phyloP scores from a whole-genome alignment of 805 yeast genomes.

The Dipodascus geniculatus region DNA sequence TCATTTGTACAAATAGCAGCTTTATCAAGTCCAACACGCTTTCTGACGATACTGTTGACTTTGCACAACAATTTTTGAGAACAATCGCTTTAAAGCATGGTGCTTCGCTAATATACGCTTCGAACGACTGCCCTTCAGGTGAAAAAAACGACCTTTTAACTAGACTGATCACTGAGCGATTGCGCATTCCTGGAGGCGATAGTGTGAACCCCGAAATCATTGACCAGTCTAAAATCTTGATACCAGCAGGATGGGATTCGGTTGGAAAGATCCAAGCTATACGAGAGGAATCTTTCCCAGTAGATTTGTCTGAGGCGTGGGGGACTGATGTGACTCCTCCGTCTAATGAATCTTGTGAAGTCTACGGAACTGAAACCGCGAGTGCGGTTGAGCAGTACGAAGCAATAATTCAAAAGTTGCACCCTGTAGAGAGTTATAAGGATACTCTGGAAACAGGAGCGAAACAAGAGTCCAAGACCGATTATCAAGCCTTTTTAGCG shows the following conservation, averaged over 20 bases:
- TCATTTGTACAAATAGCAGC: conserved; percentile 14
- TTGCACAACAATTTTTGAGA: conserved; percentile 22
- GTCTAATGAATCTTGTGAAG: background rate
- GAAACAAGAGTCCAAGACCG: conserved; percentile 8
- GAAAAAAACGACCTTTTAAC: conserved; percentile 5
- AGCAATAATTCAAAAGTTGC: background rate
- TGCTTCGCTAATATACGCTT: conserved; percentile 10
- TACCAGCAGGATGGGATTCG: conserved; percentile 29
- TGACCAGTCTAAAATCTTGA: conserved; percentile 14
- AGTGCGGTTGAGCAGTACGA: background rate
- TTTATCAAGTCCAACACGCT: conserved; percentile 1
- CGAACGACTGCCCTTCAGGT: conserved; percentile 3
- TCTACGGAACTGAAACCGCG: background rate
- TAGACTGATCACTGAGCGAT: conserved; percentile 14
- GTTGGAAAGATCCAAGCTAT: conserved; percentile 20
- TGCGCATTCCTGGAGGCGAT: conserved; percentile 11
- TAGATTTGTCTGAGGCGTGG: conserved; percentile 17
- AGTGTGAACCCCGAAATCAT: conserved; percentile 15
- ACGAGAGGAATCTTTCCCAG: conserved; percentile 15
- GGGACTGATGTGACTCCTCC: conserved; percentile 6
- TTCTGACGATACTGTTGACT: conserved; percentile 10
- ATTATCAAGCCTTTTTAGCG: conserved; percentile 15
- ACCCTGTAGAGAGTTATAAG: background rate
- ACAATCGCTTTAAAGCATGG: conserved; percentile 14
- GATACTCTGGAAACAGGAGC: background rate